These are phyloP conservation scores for Neonectria punicea DNA, from an alignment of 2,329 filamentous ascomycete genomes.

Conservation along the genomic window DNA sequence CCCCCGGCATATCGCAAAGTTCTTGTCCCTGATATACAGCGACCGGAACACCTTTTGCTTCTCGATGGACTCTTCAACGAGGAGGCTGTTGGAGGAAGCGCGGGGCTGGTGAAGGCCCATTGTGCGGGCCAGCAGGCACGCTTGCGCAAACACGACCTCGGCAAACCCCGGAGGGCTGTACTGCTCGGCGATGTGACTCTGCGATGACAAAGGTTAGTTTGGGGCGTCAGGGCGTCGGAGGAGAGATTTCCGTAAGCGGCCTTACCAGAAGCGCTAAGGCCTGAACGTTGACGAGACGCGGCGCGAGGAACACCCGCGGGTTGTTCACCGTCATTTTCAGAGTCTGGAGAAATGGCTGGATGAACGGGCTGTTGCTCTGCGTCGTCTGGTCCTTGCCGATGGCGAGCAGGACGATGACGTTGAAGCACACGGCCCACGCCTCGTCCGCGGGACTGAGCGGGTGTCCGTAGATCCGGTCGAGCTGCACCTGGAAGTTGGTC, in stretches of 20 bases:
- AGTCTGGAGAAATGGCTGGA: slow-evolving; percentile 40
- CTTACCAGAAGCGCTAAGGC: slow-evolving; percentile 41
- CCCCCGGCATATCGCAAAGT: slow-evolving; percentile 36
- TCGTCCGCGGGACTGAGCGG: slow-evolving; percentile 35
- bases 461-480: slow-evolving; percentile 39
- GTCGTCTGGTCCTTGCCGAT: slow-evolving; percentile 37
- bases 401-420: slow-evolving; percentile 38
- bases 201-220: neutral
- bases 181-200: slow-evolving; percentile 42
- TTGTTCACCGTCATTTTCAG: slow-evolving; percentile 42
- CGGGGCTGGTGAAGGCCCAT: slow-evolving; percentile 41
- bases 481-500: slow-evolving; percentile 35
- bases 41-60: slow-evolving; percentile 39
- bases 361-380: slow-evolving; percentile 39
- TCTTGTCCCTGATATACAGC: slow-evolving; percentile 41
- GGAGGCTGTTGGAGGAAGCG: slow-evolving; percentile 15
- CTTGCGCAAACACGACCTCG: slow-evolving; percentile 41
- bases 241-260: neutral
- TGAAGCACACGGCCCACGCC: slow-evolving; percentile 42
- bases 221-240: too few species aligned
- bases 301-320: slow-evolving; percentile 39
- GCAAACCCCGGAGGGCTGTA: slow-evolving; percentile 39
- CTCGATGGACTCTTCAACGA: slow-evolving; percentile 31
- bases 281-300: slow-evolving; percentile 41
- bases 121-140: slow-evolving; percentile 39